phyloP scores from a whole-genome alignment of 192 early-diverging fungal genomes.

The Funneliformis mosseae region DNA sequence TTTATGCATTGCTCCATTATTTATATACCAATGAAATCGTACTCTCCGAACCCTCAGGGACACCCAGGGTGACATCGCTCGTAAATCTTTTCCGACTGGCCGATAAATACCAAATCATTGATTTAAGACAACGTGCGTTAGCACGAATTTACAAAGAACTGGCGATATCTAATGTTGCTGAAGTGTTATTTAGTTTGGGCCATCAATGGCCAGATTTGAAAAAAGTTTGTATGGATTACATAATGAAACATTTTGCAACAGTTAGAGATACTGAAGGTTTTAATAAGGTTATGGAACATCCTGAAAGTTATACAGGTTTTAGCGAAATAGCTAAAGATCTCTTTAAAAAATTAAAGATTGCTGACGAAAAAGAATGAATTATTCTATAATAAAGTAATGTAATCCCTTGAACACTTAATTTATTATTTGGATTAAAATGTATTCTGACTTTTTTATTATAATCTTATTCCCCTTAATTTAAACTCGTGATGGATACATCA shows the following conservation, averaged over 20 bases:
- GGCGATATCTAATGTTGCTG: constrained; percentile 7
- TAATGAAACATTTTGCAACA: constrained; percentile 7
- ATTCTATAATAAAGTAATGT: background rate
- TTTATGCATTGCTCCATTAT: constrained; percentile 2
- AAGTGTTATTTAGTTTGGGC: constrained; percentile 8
- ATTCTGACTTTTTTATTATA: too few species aligned
- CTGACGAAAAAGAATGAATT: constrained; percentile 1
- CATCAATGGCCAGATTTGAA: constrained; percentile 18
- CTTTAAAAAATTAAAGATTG: constrained; percentile 2
- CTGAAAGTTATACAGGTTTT: constrained; percentile 1
- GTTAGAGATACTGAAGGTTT: constrained; percentile 24
- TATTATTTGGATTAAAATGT: background rate
- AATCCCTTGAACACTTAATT: background rate
- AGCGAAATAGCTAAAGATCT: constrained; percentile 11
- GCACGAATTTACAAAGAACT: constrained; percentile 12
- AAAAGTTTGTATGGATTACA: constrained; percentile 17
- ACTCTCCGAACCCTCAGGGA: background rate
- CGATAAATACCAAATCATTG: constrained; percentile 22
- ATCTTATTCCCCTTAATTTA: background rate
- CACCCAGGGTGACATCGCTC: background rate
- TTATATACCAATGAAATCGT: constrained; percentile 15
- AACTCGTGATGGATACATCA: constrained; percentile 89
- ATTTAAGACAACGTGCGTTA: constrained; percentile 3
- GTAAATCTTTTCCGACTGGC: constrained; percentile 13
- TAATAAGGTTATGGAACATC: constrained; percentile 21